These are phyloP conservation scores for Tylopilus felleus DNA, from an alignment of 768 basidiomycete species.

Conservation along the genomic window DNA sequence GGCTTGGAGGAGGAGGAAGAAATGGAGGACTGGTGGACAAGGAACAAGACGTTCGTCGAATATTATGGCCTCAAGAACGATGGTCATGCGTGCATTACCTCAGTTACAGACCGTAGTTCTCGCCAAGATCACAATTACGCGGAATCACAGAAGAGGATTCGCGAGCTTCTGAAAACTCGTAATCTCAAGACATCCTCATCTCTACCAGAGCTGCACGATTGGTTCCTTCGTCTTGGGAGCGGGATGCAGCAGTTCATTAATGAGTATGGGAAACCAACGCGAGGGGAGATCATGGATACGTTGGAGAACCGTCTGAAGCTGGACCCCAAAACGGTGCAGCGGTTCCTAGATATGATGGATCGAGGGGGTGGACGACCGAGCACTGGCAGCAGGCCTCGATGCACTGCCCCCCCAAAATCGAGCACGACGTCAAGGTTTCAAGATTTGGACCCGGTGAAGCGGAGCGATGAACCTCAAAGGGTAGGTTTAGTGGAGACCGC, in stretches of 20 bases:
- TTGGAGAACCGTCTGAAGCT: not conserved
- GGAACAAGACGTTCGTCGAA: not conserved
- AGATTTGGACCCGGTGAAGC: not conserved
- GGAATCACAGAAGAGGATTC: not conserved
- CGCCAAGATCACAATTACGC: not conserved
- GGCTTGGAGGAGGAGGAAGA: not conserved
- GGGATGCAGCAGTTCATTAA: not conserved
- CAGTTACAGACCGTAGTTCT: not conserved
- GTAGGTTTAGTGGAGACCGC: not conserved
- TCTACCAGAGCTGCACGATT: not conserved
- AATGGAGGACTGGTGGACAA: not conserved
- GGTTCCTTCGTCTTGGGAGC: not conserved
- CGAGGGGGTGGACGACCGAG: not conserved
- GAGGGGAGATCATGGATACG: not conserved
- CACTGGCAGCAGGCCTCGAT: not conserved
- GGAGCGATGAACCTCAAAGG: not conserved
- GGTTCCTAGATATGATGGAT: not conserved
- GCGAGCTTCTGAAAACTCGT: not conserved
- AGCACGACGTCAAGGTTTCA: not conserved
- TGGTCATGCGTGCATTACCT: not conserved
- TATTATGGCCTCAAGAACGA: not conserved
- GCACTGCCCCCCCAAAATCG: not conserved
- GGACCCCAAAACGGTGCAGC: not conserved
- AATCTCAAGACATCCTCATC: not conserved
- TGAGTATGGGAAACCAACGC: not conserved